Evolutionary conservation across 192 early-diverging fungal species (phyloP).

Genomic region (Podila epicladia): DNA sequence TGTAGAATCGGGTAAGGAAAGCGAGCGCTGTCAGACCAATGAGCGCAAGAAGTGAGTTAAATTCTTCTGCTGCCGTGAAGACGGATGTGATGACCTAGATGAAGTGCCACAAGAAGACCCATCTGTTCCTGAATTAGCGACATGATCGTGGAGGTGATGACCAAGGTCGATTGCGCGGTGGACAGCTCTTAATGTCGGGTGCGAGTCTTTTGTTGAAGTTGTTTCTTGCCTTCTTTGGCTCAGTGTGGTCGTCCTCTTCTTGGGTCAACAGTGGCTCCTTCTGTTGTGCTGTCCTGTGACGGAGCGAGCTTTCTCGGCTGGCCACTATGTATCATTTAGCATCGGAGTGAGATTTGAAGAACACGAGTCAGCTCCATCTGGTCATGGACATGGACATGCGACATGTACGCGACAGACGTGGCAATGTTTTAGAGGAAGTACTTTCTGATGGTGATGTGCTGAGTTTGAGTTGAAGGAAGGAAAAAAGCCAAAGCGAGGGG

Average conservation of each 20-base stretch:
- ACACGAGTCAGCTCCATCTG: neutral
- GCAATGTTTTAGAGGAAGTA: too few species aligned
- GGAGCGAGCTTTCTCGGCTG: neutral
- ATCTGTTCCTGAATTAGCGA: neutral
- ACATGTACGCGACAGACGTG: too few species aligned
- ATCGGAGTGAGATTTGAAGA: neutral
- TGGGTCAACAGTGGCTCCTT: neutral
- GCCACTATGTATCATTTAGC: neutral
- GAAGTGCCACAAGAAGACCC: neutral
- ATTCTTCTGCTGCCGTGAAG: slow-evolving; percentile 23
- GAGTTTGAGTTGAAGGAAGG: too few species aligned
- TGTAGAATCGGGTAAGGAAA: slow-evolving; percentile 73
- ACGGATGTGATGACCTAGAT: slow-evolving; percentile 23
- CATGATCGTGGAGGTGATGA: neutral
- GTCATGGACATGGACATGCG: too few species aligned
- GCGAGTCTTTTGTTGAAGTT: neutral
- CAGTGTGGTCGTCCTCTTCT: neutral
- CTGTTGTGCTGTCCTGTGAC: slow-evolving; percentile 1
- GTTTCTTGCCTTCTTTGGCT: neutral
- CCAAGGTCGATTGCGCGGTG: neutral
- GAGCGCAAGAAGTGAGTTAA: slow-evolving; percentile 19
- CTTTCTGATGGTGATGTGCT: too few species aligned
- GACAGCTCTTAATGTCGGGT: neutral
- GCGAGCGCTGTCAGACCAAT: slow-evolving; percentile 54
- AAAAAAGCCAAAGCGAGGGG: too few species aligned